Percentiles rank a stretch among this genome's conserved stretches.
phyloP scores from a whole-genome alignment of 768 basidiomycete genomes.

The Rhizopogon salebrosus region DNA sequence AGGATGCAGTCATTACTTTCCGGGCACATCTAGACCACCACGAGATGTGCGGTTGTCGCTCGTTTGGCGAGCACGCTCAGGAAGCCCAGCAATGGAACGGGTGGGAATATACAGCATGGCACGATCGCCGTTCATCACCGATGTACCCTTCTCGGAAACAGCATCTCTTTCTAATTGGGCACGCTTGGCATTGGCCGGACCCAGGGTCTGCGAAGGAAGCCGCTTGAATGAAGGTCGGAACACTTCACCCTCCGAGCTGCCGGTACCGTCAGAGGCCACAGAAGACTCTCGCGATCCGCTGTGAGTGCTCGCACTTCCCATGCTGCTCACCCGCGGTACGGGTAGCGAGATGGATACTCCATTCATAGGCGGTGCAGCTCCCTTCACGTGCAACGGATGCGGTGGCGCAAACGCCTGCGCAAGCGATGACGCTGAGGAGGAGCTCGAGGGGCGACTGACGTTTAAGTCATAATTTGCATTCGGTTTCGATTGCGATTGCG shows the following conservation, averaged over 20 bases:
- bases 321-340: constrained; percentile 17
- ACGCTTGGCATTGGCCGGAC: constrained; percentile 51
- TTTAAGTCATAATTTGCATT: constrained; percentile 16
- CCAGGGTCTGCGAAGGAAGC: constrained; percentile 69
- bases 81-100: constrained; percentile 24
- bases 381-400: constrained; percentile 13
- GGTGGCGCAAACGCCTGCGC: constrained; percentile 32
- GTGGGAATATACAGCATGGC: constrained; percentile 10
- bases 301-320: constrained; percentile 11
- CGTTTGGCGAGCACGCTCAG: constrained; percentile 22
- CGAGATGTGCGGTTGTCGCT: neutral
- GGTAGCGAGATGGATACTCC: constrained; percentile 29
- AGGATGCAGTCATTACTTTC: neutral
- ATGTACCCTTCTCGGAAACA: constrained; percentile 15
- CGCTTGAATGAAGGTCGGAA: constrained; percentile 67
- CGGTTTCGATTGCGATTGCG: neutral
- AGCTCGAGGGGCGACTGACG: constrained; percentile 32
- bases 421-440: constrained; percentile 34
- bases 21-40: neutral
- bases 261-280: constrained; percentile 26
- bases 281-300: constrained; percentile 26
- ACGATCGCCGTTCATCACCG: neutral
- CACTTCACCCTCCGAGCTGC: constrained; percentile 27
- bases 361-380: constrained; percentile 18
- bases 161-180: constrained; percentile 34